Evolutionary conservation across 805 yeast genomes (phyloP), one percentile per base, ranked within the genome.

Genomic region (Ogataea pini): DNA sequence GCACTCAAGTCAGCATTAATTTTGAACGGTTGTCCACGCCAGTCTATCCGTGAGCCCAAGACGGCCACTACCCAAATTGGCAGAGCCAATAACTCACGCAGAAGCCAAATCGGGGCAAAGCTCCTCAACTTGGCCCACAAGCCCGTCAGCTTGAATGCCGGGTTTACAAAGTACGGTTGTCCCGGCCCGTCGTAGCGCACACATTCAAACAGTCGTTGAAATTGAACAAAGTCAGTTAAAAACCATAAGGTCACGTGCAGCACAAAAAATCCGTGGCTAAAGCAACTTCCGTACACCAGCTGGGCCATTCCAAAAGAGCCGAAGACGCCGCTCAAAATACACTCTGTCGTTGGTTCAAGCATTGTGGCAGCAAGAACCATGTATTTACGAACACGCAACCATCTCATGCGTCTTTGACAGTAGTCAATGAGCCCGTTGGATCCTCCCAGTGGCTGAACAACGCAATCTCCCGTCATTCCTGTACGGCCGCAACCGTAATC

Each of bases 361-460:
- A 89, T 62, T 0, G 97, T 89, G 1, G 96, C 96, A 12, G 82
- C 81, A 25, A 85, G 68, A 3, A 89, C 96, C 95, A 89, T 89
- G 63, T 87, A 88, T 60, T 85, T 86, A 28, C 97, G 72, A 10
- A 89, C 95, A 36, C 96, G 72, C 18, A 89, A 68, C 97, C 97
- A 89, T 48, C 97, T 72, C 20, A 85, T 81, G 46, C 97, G 70
- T 47, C 97, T 72, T 39, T 73, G 65, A 44, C 82, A 71, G 63
- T 86, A 89, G 54, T 85, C 88, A 3, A 58, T 39, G n/a, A 72
- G 57, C 7, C 59, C 53, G 54, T 60, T 72, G 24, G 68, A 71
- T 24, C 74, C 74, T 24, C 66, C 67, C 18, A 81, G 65, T 0
- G 96, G 96, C 62, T 89, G 97, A 3, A 87, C 68, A 1, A 83